A percentile compares a stretch with the other conserved stretches of the same genome.
Evolutionary conservation across 2,329 filamentous ascomycete species (phyloP).

Genomic region (Fusarium buharicum): DNA sequence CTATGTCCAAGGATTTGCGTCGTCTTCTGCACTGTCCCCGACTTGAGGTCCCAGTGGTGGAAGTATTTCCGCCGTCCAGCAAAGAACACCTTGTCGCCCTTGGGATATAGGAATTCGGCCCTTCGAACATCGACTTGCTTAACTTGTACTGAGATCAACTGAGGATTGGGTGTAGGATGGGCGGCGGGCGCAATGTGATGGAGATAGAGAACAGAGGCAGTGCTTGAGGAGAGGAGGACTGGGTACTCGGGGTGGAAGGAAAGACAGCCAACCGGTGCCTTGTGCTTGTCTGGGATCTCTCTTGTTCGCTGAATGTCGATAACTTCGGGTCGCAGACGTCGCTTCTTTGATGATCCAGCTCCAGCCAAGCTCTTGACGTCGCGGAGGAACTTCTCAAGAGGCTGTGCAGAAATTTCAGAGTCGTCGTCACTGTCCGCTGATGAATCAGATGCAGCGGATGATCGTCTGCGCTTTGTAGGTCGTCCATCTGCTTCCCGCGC

Average conservation of each 20-base stretch:
- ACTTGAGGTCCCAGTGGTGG: constrained; percentile 90
- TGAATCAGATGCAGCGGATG: constrained; percentile 62
- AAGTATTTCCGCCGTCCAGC: constrained; percentile 90
- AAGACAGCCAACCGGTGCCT: constrained; percentile 82
- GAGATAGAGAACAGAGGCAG: constrained; percentile 84
- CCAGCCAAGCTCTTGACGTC: constrained; percentile 75
- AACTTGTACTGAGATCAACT: constrained; percentile 89
- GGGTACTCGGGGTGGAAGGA: constrained; percentile 91
- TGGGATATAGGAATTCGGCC: constrained; percentile 79
- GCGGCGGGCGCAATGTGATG: constrained; percentile 86
- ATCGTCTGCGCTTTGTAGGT: constrained; percentile 63
- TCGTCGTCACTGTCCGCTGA: constrained; percentile 67
- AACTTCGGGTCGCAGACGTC: constrained; percentile 84
- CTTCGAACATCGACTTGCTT: constrained; percentile 84
- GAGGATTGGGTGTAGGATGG: constrained; percentile 82
- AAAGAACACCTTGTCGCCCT: constrained; percentile 84
- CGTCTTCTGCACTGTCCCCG: constrained; percentile 85
- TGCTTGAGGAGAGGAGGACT: constrained; percentile 88
- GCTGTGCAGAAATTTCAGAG: constrained; percentile 73
- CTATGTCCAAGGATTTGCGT: constrained; percentile 78
- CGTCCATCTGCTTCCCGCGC: constrained; percentile 62
- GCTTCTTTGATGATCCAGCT: constrained; percentile 64
- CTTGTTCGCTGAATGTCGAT: constrained; percentile 90
- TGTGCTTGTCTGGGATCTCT: constrained; percentile 83
- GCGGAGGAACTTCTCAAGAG: constrained; percentile 82